Base-by-base conservation (phyloP, 179 eudicot species). In the Silene noctiflora region DNA sequence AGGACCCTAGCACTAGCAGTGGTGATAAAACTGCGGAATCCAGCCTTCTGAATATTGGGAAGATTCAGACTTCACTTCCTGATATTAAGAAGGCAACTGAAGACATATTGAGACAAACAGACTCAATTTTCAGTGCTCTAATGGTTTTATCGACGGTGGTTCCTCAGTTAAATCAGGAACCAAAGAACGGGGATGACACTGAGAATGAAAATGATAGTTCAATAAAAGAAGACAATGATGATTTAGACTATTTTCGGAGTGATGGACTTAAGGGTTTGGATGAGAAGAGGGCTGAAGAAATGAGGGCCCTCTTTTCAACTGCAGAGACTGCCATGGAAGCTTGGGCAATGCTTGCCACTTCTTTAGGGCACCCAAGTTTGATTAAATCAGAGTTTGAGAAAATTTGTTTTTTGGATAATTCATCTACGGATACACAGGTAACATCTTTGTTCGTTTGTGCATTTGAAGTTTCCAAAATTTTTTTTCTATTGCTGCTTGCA, bases 281-380 rank as follows among this genome's bases (percentile, higher is more conserved):
- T 79, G 93, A 93, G 78, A 87, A 73, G 69, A 84, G 76, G 83
- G 91, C 91, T 73, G 92, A 88, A 85, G 97, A 95, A 85, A 93
- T 89, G 95, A 95, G 85, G 79, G 86, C 81, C 39, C 93, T 95
- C 21, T 95, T 95, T 81, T 85, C 89, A 78, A 87, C 91, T 59
- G 99, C 99, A 72, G 99, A 95, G 81, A 95, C 90, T 89, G 99
- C 99, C 58, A 95, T 95, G 97, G 99, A 93, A 77, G 99, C 99
- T 77, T 95, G 99, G 99, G 95, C 99, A 66, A 84, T 95, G 97
- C 91, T 95, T 75, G 96, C 97, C 66, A 87, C 89, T 79, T 87
- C 99, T 59, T 56, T 91, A 84, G 99, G 99, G 22, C 91, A 91
- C 64, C 95, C 96, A 73, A 93, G 90, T 83, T 92, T 95, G 75